Evolutionary conservation across 768 basidiomycete genomes (phyloP), one percentile per base, ranked within the genome.

Genomic region (Dioszegia crocea): DNA sequence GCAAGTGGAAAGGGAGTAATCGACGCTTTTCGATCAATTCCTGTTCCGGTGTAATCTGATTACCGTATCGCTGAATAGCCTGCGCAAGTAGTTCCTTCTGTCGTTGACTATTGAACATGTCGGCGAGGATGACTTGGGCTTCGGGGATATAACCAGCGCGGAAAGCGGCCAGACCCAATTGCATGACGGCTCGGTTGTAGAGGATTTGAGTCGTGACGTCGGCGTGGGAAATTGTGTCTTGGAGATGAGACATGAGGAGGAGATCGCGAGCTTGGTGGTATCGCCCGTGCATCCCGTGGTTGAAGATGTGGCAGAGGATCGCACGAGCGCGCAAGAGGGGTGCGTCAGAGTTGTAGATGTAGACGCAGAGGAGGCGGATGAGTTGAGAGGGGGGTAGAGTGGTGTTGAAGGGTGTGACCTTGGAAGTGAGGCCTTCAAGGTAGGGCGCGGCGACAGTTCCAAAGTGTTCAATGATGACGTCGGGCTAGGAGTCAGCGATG

Each of bases 1-100:
- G 96, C 88, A 98, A 89, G 78, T 99, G 96, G 86, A 98, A 99
- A 27, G 96, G 96, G 23, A 99, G 82, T 68, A 97, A 91, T 31
- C 96, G 84, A 65, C 91, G 87, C 65, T 92, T 89, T 77, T 99
- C 96, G 2, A 92, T 86, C 73, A 92, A 89, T 77, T 99, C 96
- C 78, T 99, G 96, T 77, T 99, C 96, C 1, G 91, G 91, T 12
- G 88, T 84, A 59, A 75, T 68, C 9, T 84, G 83, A 44, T 77
- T 76, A 66, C 89, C 88, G 81, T 86, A 94, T 31, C 92, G 85
- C 76, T 97, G 94, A 2, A 94, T 88, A 29, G 93, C 92, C 75
- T 99, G 96, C 0, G 94, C 96, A 4, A 99, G 83, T 14, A 99
- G 82, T 77, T 99, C 96, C 80, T 96, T 97, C 57, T 98, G 92